phyloP scores from a whole-genome alignment of 1,139 yeast species.

The Geotrichum australiense region DNA sequence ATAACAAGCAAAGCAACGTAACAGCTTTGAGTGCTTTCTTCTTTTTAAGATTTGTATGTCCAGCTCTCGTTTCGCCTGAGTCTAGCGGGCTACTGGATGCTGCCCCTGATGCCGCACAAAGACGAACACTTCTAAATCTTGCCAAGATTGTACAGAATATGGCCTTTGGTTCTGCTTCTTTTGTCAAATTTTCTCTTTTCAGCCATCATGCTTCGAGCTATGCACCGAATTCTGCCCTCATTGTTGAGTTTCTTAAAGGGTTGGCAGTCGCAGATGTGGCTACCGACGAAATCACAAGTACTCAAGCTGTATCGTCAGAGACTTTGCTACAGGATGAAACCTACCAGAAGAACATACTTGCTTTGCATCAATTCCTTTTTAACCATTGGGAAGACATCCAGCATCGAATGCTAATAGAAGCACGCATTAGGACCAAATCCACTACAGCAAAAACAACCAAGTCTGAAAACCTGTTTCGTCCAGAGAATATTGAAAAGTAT shows the following conservation, averaged over 20 bases:
- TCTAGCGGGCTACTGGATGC: conserved; percentile 37
- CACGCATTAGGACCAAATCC: conserved; percentile 17
- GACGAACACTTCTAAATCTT: conserved; percentile 61
- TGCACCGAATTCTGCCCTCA: conserved; percentile 13
- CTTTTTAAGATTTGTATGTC: conserved; percentile 74
- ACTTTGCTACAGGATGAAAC: conserved; percentile 9
- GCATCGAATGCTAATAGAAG: conserved; percentile 22
- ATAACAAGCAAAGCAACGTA: conserved; percentile 41
- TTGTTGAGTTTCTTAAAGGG: conserved; percentile 16
- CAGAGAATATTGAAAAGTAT: too few species aligned
- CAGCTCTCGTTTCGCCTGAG: conserved; percentile 81
- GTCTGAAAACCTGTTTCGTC: conserved; percentile 19
- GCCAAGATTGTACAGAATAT: conserved; percentile 77
- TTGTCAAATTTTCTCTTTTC: conserved; percentile 53
- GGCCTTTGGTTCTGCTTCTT: conserved; percentile 68
- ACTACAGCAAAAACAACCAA: background rate
- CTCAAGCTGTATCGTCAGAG: background rate
- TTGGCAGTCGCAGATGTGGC: conserved; percentile 17
- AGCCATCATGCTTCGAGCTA: conserved; percentile 16
- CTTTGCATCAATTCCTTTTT: conserved; percentile 59
- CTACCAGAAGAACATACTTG: conserved; percentile 24
- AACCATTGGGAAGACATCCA: conserved; percentile 49
- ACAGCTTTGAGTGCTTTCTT: conserved; percentile 78
- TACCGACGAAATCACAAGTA: background rate
- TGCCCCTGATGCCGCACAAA: conserved; percentile 38